Conservation (phyloP, 495 filamentous ascomycete genomes). For the Alectoria sarmentosa region DNA sequence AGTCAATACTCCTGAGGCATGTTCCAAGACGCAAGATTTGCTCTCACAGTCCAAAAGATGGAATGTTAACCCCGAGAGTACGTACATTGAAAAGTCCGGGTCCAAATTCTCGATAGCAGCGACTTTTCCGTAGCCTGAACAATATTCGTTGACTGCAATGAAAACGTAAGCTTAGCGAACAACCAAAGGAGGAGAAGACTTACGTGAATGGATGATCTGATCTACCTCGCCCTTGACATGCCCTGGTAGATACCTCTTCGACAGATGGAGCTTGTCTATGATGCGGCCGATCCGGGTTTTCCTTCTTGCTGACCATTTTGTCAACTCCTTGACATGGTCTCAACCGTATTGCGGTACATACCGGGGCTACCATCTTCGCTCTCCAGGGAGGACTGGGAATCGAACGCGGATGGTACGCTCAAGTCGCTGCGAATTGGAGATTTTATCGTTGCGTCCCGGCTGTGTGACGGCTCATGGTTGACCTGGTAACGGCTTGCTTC, state of each 20-base stretch:
- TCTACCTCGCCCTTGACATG: constrained; percentile 4
- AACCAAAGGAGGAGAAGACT: not conserved
- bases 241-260: not conserved
- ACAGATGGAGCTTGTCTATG: not conserved
- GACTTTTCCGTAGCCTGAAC: constrained; percentile 33
- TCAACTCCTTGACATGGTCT: not conserved
- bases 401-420: not conserved
- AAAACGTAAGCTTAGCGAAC: not conserved
- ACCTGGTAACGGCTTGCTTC: not conserved
- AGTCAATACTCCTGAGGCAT: not conserved
- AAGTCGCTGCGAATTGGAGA: not conserved
- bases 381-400: not conserved
- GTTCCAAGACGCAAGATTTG: not conserved
- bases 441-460: not conserved
- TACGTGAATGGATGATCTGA: constrained; percentile 14
- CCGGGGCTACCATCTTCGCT: not conserved
- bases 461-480: not conserved
- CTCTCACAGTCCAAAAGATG: not conserved
- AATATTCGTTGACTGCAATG: constrained; percentile 30
- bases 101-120: constrained; percentile 34
- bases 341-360: not conserved
- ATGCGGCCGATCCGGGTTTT: not conserved
- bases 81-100: constrained; percentile 29
- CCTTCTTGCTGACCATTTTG: not conserved
- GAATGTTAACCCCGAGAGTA: not conserved